These are phyloP conservation scores for Pseudocercospora eumusae DNA, from an alignment of 2,329 filamentous ascomycete species.

Conservation along the genomic window DNA sequence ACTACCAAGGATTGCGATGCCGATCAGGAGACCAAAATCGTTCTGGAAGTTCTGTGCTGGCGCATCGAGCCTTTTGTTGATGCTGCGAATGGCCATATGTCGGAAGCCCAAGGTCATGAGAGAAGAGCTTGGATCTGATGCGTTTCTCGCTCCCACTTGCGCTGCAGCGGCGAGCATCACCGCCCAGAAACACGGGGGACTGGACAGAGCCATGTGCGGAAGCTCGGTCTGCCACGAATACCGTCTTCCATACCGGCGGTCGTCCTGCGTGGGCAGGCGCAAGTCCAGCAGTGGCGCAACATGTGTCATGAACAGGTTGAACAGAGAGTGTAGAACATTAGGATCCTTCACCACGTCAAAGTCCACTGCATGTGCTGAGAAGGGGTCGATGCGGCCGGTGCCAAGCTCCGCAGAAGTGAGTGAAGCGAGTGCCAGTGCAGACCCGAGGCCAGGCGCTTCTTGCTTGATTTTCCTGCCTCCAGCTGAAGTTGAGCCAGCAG, in stretches of 20 bases:
- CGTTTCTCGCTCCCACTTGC: slow-evolving; percentile 2
- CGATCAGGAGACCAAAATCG: slow-evolving; percentile 23
- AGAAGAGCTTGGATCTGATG: slow-evolving; percentile 6
- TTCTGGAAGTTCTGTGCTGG: slow-evolving; percentile 12
- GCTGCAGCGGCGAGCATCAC: slow-evolving; percentile 21
- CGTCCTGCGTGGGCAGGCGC: slow-evolving; percentile 19
- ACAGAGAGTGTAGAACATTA: slow-evolving; percentile 19
- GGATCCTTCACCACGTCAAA: slow-evolving; percentile 22
- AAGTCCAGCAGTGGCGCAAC: slow-evolving; percentile 23
- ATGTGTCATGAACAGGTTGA: slow-evolving; percentile 19
- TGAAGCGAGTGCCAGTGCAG: background rate
- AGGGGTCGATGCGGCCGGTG: slow-evolving; percentile 20
- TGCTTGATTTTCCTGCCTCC: slow-evolving; percentile 1
- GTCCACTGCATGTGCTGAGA: slow-evolving; percentile 18
- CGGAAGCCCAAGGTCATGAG: slow-evolving; percentile 21
- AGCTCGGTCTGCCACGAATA: slow-evolving; percentile 23
- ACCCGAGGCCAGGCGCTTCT: background rate
- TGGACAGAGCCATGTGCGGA: slow-evolving; percentile 19
- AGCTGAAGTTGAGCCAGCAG: background rate
- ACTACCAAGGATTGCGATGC: slow-evolving; percentile 22
- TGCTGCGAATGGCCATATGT: slow-evolving; percentile 23
- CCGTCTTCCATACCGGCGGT: slow-evolving; percentile 14
- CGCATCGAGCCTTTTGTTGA: slow-evolving; percentile 20
- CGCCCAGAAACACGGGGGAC: slow-evolving; percentile 24
- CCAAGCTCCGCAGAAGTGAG: slow-evolving; percentile 7